Evolutionary conservation across 2,329 filamentous ascomycete species (phyloP).

Genomic region (Diaporthe sp.): DNA sequence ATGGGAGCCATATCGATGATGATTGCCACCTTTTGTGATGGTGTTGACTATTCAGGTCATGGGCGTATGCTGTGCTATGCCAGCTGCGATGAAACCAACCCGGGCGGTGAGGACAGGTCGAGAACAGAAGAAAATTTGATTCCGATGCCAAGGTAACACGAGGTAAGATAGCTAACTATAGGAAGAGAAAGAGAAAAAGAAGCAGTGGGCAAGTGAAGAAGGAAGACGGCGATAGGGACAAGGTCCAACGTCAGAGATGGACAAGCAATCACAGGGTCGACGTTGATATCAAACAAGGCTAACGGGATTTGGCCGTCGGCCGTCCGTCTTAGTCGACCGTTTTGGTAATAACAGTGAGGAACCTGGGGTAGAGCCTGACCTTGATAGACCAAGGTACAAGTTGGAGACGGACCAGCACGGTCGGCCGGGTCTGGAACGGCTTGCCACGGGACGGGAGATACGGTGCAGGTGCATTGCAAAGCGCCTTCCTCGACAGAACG

Average conservation of each 20-base stretch:
- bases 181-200: conserved; percentile 1
- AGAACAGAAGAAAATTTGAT: not conserved
- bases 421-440: conserved; percentile 2
- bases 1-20: conserved; percentile 67
- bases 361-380: not conserved
- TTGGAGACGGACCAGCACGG: not conserved
- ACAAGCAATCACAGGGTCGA: conserved; percentile 4
- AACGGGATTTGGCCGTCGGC: conserved; percentile 36
- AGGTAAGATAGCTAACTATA: not conserved
- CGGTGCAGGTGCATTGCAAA: not conserved
- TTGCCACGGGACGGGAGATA: conserved; percentile 19
- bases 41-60: conserved; percentile 22
- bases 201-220: not conserved
- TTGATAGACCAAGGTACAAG: not conserved
- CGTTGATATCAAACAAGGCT: conserved; percentile 40
- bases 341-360: conserved; percentile 20
- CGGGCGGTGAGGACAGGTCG: not conserved
- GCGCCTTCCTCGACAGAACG: not conserved
- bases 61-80: conserved; percentile 6
- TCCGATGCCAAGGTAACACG: not conserved
- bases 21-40: conserved; percentile 9
- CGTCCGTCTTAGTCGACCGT: conserved; percentile 22
- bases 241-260: conserved; percentile 14
- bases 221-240: not conserved
- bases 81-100: not conserved